Evolutionary conservation across 2,329 filamentous ascomycete species (phyloP).

Genomic region (Emmonsiellopsis sp.): DNA sequence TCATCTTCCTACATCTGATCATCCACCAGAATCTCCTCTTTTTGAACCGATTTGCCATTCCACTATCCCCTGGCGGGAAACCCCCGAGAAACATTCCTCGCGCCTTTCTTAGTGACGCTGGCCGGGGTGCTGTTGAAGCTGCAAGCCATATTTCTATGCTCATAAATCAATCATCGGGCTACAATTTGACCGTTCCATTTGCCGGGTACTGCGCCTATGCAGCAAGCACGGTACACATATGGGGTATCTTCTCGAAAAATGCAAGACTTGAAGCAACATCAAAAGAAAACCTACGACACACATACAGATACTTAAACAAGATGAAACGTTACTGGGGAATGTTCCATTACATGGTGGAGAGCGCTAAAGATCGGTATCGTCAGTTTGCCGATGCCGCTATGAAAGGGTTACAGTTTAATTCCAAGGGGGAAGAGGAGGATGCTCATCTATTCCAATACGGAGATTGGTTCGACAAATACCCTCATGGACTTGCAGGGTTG

Average conservation of each 20-base stretch:
- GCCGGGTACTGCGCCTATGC: constrained; percentile 91
- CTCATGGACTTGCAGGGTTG: constrained; percentile 74
- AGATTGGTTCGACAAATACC: constrained; percentile 95
- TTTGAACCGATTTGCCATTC: constrained; percentile 76
- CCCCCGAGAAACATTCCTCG: constrained; percentile 63
- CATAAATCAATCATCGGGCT: constrained; percentile 68
- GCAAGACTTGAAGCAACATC: constrained; percentile 62
- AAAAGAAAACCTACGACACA: constrained; percentile 75
- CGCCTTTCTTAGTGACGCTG: constrained; percentile 66
- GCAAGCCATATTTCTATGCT: constrained; percentile 80
- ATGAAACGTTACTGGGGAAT: constrained; percentile 99
- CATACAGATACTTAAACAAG: constrained; percentile 80
- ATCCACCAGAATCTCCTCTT: constrained; percentile 86
- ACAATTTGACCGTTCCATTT: constrained; percentile 81
- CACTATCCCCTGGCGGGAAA: constrained; percentile 54
- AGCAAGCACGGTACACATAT: constrained; percentile 88
- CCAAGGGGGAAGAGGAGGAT: constrained; percentile 32
- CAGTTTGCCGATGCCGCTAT: constrained; percentile 73
- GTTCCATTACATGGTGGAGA: constrained; percentile 95
- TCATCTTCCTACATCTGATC: constrained; percentile 82
- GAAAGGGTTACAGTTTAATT: constrained; percentile 43
- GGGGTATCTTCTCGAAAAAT: constrained; percentile 83
- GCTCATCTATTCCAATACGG: constrained; percentile 82
- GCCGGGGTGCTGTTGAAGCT: constrained; percentile 66
- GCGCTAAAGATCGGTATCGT: constrained; percentile 79